Base-by-base conservation (phyloP, 2,329 filamentous ascomycete genomes). In the Colletotrichum incanum region DNA sequence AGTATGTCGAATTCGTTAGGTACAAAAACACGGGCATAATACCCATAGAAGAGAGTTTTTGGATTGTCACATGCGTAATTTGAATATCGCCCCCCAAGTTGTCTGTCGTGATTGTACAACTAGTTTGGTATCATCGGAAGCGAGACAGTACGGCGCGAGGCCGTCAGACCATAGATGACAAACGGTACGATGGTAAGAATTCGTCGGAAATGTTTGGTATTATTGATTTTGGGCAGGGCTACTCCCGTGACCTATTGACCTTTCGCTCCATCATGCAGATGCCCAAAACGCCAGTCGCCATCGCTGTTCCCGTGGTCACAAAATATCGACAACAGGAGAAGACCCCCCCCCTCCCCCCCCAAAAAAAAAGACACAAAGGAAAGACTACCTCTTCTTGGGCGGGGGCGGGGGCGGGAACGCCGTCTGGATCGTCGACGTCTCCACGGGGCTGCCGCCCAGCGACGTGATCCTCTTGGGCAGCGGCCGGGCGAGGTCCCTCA, bases 341-440 rank as follows among this genome's bases (percentile, higher is more conserved):
- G 39, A 20, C 7, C 0, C 1, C 28, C 28, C 4, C 28, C 4
- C 4, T 6, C 4, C 28, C 3, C 28, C 1, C 16, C 4, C 37
- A 31, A 4, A 2, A n/a, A 26, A 39, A n/a, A 45, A 0, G 14
- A 31, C 1, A 39, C 16, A 26, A 39, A 6, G 7, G 34, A n/a
- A 59, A 20, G 49, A 23, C 56, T 28, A 72, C 23, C 71, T 73
- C 43, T 56, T 73, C 49, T 74, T 78, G 5, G 73, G 74, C 37
- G 76, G 76, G 45, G 84, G 83, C 18, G 83, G 83, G 28, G 81
- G 81, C 41, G 81, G 79, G 74, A 86, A 86, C 3, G 78, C 78
- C 11, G 79, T 81, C 76, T 81, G 80, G 23, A 86, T 80, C 66
- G 76, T 80, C 26, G 76, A 77, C 8, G 71, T 76, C 77, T 84